phyloP scores from a whole-genome alignment of 805 yeast species.

The Saturnispora diversa region DNA sequence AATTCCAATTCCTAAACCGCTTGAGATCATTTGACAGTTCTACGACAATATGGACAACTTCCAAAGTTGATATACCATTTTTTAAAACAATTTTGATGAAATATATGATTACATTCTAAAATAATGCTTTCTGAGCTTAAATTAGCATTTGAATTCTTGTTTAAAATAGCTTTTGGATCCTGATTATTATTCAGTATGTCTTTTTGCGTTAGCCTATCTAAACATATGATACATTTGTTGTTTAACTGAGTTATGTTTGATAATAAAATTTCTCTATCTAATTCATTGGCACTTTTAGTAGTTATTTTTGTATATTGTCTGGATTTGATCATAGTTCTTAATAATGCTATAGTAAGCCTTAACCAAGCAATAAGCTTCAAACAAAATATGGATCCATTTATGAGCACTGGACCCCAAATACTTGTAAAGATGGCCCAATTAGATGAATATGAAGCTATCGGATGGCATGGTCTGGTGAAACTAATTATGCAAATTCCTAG shows the following conservation, averaged over 20 bases:
- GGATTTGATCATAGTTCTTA: slow-evolving; percentile 14
- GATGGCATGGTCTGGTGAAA: slow-evolving; percentile 9
- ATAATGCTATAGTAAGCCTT: slow-evolving; percentile 13
- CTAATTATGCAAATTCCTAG: slow-evolving; percentile 11
- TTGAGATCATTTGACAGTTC: slow-evolving; percentile 5
- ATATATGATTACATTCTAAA: slow-evolving; percentile 17
- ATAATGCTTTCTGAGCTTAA: slow-evolving; percentile 4
- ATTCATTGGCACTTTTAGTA: slow-evolving; percentile 1
- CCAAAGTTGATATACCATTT: slow-evolving; percentile 16
- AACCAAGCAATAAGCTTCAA: slow-evolving; percentile 15
- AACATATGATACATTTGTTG: slow-evolving; percentile 18
- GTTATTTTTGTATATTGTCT: slow-evolving; percentile 15
- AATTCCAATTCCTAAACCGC: neutral
- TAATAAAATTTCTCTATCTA: neutral
- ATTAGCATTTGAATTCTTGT: neutral
- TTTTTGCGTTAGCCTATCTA: slow-evolving; percentile 10
- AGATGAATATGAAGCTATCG: slow-evolving; percentile 6
- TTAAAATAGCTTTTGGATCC: neutral
- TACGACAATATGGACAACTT: slow-evolving; percentile 18
- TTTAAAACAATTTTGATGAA: slow-evolving; percentile 17
- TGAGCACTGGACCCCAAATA: slow-evolving; percentile 13
- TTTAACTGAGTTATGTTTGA: slow-evolving; percentile 9
- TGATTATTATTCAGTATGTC: neutral
- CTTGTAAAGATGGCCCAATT: slow-evolving; percentile 9
- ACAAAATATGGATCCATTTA: slow-evolving; percentile 14